Evolutionary conservation across 352 stramenopile species (phyloP), one percentile per base, ranked within the genome.

Genomic region (Pythium brachiatum): DNA sequence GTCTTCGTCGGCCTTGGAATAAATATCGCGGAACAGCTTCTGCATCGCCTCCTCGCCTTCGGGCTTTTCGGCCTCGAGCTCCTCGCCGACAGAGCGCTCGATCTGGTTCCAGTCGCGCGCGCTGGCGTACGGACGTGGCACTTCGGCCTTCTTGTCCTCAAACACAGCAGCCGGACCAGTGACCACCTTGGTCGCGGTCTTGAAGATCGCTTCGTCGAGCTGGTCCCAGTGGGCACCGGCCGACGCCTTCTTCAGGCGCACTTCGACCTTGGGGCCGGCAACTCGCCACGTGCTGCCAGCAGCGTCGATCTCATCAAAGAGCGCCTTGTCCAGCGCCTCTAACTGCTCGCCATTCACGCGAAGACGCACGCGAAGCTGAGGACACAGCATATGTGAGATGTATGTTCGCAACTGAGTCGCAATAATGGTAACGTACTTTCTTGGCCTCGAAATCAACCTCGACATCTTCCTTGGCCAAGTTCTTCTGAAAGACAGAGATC

Each of bases 11-110:
- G 90, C 90, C 68, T 96, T 96, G 66, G 81, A 75, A 79, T 97
- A 97, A 75, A 97, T 97, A 76, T 97, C 83, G 26, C 75, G 75
- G 69, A 97, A 97, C 11, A 97, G 83, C 57, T 95, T 94, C 57
- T 97, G 85, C 78, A 97, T 88, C 16, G 90, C 90, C 39, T 95
- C 90, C 51, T 97, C 90, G 48, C 90, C 90, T 63, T 97, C 90
- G 7, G 89, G 89, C 62, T 97, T 97, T 53, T 96, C 89, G 7
- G 73, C 64, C 54, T 94, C 84, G 15, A 96, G 70, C 60, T 96
- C 85, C 38, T 96, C 77, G 26, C 67, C 73, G 21, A 97, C 82
- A 15, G 73, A 69, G 27, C 86, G 88, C 50, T 94, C 89, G 51
- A 97, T 93, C 53, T 82, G 72, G 53, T 94, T 91, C 90, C 90